Evolutionary conservation across 768 basidiomycete genomes (phyloP), one percentile per base, ranked within the genome.

Genomic region (Lentinula detonsa): DNA sequence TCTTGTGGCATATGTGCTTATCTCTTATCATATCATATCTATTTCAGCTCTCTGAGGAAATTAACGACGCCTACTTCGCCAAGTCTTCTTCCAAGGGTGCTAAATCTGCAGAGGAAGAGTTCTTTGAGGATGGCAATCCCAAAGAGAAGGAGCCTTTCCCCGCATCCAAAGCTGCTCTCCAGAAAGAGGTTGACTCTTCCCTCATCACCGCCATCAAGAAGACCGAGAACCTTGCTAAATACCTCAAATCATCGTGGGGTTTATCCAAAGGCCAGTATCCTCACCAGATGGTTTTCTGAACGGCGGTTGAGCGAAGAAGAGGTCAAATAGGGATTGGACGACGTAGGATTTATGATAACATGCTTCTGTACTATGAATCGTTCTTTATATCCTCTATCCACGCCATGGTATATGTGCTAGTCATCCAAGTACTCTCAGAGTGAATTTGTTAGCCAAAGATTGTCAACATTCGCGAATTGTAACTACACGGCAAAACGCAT

Each of bases 221-320:
- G 81, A 88, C 90, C 65, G 90, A 93, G 70, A 87, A 89, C 81
- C 83, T 98, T 66, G 81, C 79, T 72, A 95, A 95, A 78, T 99
- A 99, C 80, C 84, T 99, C 69, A 89, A 88, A 74, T 85, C 95
- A 60, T 86, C 83, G 71, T 99, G 91, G 82, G 94, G 93, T 72
- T 83, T 99, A 64, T 93, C 93, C 68, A 97, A 95, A 84, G 94
- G 95, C 63, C 94, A 98, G 80, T 93, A 83, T 82, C 93, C 97
- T 72, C 97, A 99, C 81, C 85, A 91, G 78, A 74, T 99, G 79
- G 84, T 84, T 65, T 98, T 97, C 83, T 98, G 79, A 82, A 65
- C 66, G 63, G 61, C 61, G 61, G 64, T 15, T 13, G 21, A 45
- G 21, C 31, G 33, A 16, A 23, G 16, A 45, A 39, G 31, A 21